These are phyloP conservation scores for Trifolium subterraneum DNA, from an alignment of 306 rosid genomes.

Conservation along the genomic window DNA sequence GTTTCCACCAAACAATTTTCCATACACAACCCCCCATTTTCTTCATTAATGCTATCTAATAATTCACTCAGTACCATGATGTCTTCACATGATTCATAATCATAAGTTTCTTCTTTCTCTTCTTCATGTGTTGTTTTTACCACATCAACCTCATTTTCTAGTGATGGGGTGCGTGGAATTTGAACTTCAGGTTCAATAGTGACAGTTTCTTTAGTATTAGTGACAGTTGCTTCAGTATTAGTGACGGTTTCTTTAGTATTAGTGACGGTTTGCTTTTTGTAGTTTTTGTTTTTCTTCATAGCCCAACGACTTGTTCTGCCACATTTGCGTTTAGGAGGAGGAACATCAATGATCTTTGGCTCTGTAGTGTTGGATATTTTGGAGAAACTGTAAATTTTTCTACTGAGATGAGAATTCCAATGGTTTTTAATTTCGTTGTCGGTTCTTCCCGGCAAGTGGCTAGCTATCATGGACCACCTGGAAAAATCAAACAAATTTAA, in stretches of 20 bases:
- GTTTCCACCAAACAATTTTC: slow-evolving; percentile 32
- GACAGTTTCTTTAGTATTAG: background rate
- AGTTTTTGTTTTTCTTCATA: slow-evolving; percentile 59
- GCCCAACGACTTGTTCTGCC: slow-evolving; percentile 74
- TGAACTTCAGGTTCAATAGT: slow-evolving; percentile 14
- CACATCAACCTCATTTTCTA: slow-evolving; percentile 36
- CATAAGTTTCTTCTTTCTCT: background rate
- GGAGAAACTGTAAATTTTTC: slow-evolving; percentile 65
- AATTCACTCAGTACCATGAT: slow-evolving; percentile 18
- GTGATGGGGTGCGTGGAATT: slow-evolving; percentile 34
- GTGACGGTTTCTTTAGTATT: background rate
- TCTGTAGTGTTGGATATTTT: slow-evolving; percentile 13
- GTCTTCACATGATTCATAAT: background rate
- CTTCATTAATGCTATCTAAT: slow-evolving; percentile 37
- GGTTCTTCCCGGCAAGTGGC: slow-evolving; percentile 90
- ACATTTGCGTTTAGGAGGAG: slow-evolving; percentile 48
- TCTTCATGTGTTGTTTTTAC: background rate
- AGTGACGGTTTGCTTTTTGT: slow-evolving; percentile 1
- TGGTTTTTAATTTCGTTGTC: slow-evolving; percentile 94
- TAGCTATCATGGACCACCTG: slow-evolving; percentile 95
- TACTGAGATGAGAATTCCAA: slow-evolving; percentile 89
- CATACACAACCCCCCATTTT: slow-evolving; percentile 43
- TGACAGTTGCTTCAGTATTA: background rate
- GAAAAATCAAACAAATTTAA: background rate
- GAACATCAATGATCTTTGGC: slow-evolving; percentile 22